These are phyloP conservation scores for Coemansia sp. DNA, from an alignment of 192 early-diverging fungal genomes.

Conservation along the genomic window DNA sequence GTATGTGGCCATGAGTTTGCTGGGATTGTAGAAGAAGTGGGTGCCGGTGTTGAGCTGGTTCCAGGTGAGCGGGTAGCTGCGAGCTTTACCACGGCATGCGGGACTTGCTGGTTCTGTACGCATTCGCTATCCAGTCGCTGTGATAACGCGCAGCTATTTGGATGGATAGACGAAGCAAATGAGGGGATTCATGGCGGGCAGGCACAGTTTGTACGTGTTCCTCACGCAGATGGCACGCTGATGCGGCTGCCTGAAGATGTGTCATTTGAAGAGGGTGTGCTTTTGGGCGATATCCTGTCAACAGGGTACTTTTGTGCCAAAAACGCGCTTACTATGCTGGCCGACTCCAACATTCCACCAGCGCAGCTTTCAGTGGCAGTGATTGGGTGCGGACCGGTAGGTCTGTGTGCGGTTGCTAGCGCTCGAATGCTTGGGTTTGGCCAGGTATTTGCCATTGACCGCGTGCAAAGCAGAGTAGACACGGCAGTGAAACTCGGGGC, in stretches of 20 bases:
- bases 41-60: slow-evolving; percentile 25
- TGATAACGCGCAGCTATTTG: slow-evolving; percentile 51
- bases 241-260: slow-evolving; percentile 36
- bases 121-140: slow-evolving; percentile 53
- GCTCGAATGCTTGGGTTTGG: slow-evolving; percentile 40
- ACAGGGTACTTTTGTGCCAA: slow-evolving; percentile 60
- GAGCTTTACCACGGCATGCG: slow-evolving; percentile 54
- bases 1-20: slow-evolving; percentile 60
- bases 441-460: slow-evolving; percentile 49
- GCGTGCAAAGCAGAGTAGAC: slow-evolving; percentile 44
- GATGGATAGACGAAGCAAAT: slow-evolving; percentile 39
- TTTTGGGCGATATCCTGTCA: slow-evolving; percentile 57
- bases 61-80: slow-evolving; percentile 54
- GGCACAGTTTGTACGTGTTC: slow-evolving; percentile 59
- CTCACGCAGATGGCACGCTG: slow-evolving; percentile 53
- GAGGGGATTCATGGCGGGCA: slow-evolving; percentile 57
- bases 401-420: slow-evolving; percentile 51
- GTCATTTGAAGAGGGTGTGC: slow-evolving; percentile 47
- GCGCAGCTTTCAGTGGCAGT: slow-evolving; percentile 44
- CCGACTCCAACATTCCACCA: slow-evolving; percentile 16
- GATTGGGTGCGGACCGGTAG: slow-evolving; percentile 61
- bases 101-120: slow-evolving; percentile 52
- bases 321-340: slow-evolving; percentile 47
- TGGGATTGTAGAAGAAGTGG: slow-evolving; percentile 51
- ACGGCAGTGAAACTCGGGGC: slow-evolving; percentile 49